Evolutionary conservation across 129 eudicot species (phyloP), one percentile per base, ranked within the genome.

Genomic region (Flaveria linearis): DNA sequence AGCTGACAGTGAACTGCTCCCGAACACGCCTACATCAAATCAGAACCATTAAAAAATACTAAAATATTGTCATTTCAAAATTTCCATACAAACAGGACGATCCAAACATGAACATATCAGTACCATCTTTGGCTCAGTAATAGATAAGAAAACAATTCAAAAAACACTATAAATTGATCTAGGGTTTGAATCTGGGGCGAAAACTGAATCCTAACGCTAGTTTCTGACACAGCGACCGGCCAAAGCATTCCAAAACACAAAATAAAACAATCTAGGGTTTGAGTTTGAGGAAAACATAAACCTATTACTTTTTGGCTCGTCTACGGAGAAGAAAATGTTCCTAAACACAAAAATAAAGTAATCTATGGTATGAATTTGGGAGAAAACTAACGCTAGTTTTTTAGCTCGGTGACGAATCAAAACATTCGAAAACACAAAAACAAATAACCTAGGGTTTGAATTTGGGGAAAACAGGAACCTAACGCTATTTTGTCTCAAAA

Each of bases 1-100:
- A 94, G 83, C 88, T 94, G 98, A 74, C 97, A 94, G 17, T 94
- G 98, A 45, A 94, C 98, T 52, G 98, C 98, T 30, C 98, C 98
- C 0, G 96, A 80, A 49, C 93, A 87, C 16, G 97, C 97, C 98
- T 94, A 60, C 72, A 83, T 57, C 66, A 8, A 73, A 76, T 39
- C 73, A 73, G 41, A 86, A 65, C 73, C 71, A 77, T 12, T 20
- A 18, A 45, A 43, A 43, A 18, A 43, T 41, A 7, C 18, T 41
- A 18, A 20, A 45, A 22, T 77, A 20, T 18, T 28, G 22, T 64
- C 57, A 13, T 30, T 4, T 30, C 36, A 4, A 30, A 28, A 0
- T 12, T 71, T 33, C 7, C 20, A 17, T 18, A 73, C 62, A 20
- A 41, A 73, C 14, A 68, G 9, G 10, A 26, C 61, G 3, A 69